Evolutionary conservation across 2,329 filamentous ascomycete genomes (phyloP).

Genomic region (Hymenoscyphus infarciens): DNA sequence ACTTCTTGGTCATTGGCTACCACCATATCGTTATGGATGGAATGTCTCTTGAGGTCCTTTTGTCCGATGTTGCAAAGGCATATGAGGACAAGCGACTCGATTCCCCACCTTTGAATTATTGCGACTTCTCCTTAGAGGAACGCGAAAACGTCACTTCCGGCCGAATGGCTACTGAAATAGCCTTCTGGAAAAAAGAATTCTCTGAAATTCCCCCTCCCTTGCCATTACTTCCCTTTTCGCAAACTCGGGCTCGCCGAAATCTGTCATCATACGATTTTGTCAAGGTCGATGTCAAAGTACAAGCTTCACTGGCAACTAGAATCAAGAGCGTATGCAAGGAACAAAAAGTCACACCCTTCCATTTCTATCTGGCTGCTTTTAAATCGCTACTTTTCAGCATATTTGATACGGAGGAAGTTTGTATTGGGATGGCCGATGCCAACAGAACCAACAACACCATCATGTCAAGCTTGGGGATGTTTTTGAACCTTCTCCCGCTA

Average conservation of each 20-base stretch:
- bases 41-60: constrained; percentile 41
- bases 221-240: constrained; percentile 29
- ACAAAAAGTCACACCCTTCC: constrained; percentile 40
- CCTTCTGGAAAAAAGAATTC: constrained; percentile 38
- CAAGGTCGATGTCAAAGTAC: background rate
- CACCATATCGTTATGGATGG: constrained; percentile 53
- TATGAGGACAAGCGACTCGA: constrained; percentile 36
- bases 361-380: constrained; percentile 44
- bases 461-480: constrained; percentile 40
- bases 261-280: constrained; percentile 5
- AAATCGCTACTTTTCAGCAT: constrained; percentile 20
- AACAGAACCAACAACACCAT: constrained; percentile 37
- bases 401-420: constrained; percentile 18
- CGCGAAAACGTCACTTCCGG: constrained; percentile 31
- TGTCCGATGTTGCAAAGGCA: constrained; percentile 42
- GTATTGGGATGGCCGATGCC: constrained; percentile 48
- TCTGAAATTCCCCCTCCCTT: constrained; percentile 27
- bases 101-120: constrained; percentile 34
- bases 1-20: constrained; percentile 37
- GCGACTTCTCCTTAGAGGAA: constrained; percentile 37
- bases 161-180: constrained; percentile 31
- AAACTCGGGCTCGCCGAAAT: background rate
- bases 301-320: background rate
- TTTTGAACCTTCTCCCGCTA: constrained; percentile 19
- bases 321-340: constrained; percentile 14